Evolutionary conservation across 176 grass and related monocot species (phyloP).

Genomic region (Phoenix dactylifera): DNA sequence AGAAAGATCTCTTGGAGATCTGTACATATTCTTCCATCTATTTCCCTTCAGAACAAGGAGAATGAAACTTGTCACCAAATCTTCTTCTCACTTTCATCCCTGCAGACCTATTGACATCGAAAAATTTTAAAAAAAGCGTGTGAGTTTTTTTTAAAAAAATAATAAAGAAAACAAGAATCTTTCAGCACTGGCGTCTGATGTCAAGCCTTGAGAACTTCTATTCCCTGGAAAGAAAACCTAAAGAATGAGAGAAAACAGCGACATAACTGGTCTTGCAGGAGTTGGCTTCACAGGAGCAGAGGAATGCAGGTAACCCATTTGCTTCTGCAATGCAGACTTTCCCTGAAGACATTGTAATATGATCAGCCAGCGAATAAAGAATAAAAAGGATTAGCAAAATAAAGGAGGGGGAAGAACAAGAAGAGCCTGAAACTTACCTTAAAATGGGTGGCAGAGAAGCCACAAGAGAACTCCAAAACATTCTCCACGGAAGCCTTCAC

Average conservation of each 20-base stretch:
- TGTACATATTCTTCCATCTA: slow-evolving; percentile 2
- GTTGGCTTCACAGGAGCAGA: slow-evolving; percentile 33
- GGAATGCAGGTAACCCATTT: slow-evolving; percentile 49
- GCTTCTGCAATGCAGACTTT: slow-evolving; percentile 20
- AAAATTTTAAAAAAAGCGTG: not conserved
- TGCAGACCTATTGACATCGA: slow-evolving; percentile 27
- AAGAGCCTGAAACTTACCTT: slow-evolving; percentile 8
- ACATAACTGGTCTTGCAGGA: slow-evolving; percentile 47
- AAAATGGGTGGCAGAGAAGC: slow-evolving; percentile 33
- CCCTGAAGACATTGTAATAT: slow-evolving; percentile 18
- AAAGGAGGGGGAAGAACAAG: not conserved
- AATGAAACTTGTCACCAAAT: slow-evolving; percentile 25
- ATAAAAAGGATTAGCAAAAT: not conserved
- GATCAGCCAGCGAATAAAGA: not conserved
- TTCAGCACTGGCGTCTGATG: no score
- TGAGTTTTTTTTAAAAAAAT: not conserved
- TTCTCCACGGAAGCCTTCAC: slow-evolving; percentile 13
- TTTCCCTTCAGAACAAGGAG: slow-evolving; percentile 8
- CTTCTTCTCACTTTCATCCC: slow-evolving; percentile 41
- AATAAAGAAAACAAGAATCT: not conserved
- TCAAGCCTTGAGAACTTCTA: not conserved
- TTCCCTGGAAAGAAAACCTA: not conserved
- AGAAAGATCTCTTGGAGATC: slow-evolving; percentile 40
- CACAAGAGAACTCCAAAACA: slow-evolving; percentile 35
- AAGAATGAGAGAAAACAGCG: not conserved